Base-by-base conservation (phyloP, 2,329 filamentous ascomycete genomes). In the Aspergillus latus region DNA sequence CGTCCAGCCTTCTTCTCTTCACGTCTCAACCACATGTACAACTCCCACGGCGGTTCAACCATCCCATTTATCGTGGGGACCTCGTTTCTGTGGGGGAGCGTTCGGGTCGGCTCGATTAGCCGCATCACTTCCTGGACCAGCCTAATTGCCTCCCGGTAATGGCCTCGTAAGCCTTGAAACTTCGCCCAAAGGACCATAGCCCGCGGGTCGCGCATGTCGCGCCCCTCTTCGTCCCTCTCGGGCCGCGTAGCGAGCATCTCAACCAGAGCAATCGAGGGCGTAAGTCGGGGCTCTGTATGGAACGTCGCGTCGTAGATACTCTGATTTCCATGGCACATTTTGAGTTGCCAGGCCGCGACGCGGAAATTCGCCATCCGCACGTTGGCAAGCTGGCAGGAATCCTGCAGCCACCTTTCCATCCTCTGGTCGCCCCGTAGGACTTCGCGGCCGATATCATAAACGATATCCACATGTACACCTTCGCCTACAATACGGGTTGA, bases 171-270 rank as follows among this genome's bases (percentile, higher is more conserved):
- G 13, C 60, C 59, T 3, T 71, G 60, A 2, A 71, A 53, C n/a
- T 66, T 62, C 5, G 68, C 70, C 10, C 70, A 66, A 6, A 72
- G 29, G 10, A 67, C 43, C 44, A 72, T 65, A 1, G 70, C 70
- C 4, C 63, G 58, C 0, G 70, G 70, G 37, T 67, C 66, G 6
- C 59, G 61, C n/a, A 7, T 36, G n/a, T 34, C 29, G n/a, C 9
- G 13, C 34, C 37, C 37, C 9, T 26, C 29, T 13, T 13, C 30
- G 9, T 50, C 40, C 10, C 16, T 16, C 15, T 64, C 51, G 6
- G 49, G 34, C 15, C 62, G 52, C 1, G 57, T 37, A 10, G 71
- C 68, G 5, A 70, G 51, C 4, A 57, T 46, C 34, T 69, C 63
- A 13, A 72, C 43, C 10, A 54, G 44, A 1, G 60, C 49, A 2